Evolutionary conservation across 2,329 filamentous ascomycete genomes (phyloP).

Genomic region (Metarhizium album): DNA sequence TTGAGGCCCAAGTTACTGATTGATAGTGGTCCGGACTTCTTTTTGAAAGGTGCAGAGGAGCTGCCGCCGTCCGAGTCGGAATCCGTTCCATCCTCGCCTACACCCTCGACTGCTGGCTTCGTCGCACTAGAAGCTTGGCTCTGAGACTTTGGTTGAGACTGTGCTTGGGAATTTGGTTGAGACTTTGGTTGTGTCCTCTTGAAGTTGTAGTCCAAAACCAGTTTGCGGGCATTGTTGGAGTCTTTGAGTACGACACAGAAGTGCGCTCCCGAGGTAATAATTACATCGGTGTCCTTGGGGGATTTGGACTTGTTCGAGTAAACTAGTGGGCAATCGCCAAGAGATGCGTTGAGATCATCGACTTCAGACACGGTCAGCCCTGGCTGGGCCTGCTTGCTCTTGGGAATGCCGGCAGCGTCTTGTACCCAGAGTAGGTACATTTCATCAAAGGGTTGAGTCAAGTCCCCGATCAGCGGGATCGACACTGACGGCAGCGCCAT

Average conservation of each 20-base stretch:
- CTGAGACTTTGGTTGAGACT: not conserved
- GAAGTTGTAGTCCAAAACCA: conserved; percentile 9
- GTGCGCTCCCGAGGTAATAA: not conserved
- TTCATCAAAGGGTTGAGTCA: not conserved
- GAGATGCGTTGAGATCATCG: not conserved
- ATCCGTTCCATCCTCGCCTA: conserved; percentile 2
- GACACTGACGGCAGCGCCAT: not conserved
- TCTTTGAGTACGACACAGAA: not conserved
- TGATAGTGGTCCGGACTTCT: conserved; percentile 19
- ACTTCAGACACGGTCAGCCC: not conserved
- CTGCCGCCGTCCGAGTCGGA: not conserved
- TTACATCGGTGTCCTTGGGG: not conserved
- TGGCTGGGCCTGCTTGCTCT: not conserved
- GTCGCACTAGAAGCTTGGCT: not conserved
- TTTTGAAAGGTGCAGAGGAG: conserved; percentile 16
- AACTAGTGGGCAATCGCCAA: not conserved
- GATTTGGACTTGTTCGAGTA: not conserved
- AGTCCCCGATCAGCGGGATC: not conserved
- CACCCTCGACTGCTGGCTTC: not conserved
- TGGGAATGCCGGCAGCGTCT: not conserved
- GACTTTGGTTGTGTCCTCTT: conserved; percentile 7
- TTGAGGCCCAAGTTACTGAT: conserved; percentile 26
- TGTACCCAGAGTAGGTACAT: not conserved
- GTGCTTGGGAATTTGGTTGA: too few species aligned
- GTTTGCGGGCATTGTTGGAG: not conserved